Evolutionary conservation across 495 filamentous ascomycete genomes (phyloP).

Genomic region (Aspergillus cavernicola): DNA sequence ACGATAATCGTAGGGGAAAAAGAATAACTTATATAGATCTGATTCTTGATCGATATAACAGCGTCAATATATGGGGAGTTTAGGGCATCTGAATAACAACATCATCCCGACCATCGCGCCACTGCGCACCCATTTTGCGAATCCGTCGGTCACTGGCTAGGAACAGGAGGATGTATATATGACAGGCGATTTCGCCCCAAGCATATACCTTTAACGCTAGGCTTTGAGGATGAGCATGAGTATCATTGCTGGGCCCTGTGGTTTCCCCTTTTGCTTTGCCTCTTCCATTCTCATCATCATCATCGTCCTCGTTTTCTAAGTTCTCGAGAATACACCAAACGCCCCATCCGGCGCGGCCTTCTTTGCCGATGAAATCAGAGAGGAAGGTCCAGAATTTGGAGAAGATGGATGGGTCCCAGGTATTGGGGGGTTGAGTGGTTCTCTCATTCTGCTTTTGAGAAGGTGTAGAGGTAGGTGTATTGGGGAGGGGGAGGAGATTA

Average conservation of each 20-base stretch:
- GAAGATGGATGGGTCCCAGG: constrained; percentile 30
- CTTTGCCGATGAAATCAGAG: constrained; percentile 49
- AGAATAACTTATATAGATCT: too few relatives aligned
- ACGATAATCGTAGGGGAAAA: too few relatives aligned
- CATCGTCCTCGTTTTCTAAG: constrained; percentile 28
- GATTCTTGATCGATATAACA: too few relatives aligned
- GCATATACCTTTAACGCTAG: constrained; percentile 55
- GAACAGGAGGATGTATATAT: constrained; percentile 64
- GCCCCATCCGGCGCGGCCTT: constrained; percentile 64
- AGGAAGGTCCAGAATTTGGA: constrained; percentile 60
- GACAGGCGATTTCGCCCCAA: constrained; percentile 59
- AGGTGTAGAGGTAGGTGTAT: too few relatives aligned
- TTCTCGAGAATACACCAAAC: constrained; percentile 51
- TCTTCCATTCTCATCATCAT: neutral
- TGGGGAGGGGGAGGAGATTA: constrained; percentile 16
- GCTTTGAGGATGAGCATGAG: constrained; percentile 1
- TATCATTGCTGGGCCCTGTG: too few relatives aligned
- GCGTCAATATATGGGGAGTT: too few relatives aligned
- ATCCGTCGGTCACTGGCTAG: constrained; percentile 58
- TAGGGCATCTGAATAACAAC: constrained; percentile 44
- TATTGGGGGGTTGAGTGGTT: neutral
- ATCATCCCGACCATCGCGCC: constrained; percentile 55
- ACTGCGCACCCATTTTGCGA: constrained; percentile 48
- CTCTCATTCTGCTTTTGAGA: neutral
- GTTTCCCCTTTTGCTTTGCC: too few relatives aligned